Evolutionary conservation across 129 eudicot species (phyloP), one percentile per base, ranked within the genome.

Genomic region (Chrysanthemum seticuspe): DNA sequence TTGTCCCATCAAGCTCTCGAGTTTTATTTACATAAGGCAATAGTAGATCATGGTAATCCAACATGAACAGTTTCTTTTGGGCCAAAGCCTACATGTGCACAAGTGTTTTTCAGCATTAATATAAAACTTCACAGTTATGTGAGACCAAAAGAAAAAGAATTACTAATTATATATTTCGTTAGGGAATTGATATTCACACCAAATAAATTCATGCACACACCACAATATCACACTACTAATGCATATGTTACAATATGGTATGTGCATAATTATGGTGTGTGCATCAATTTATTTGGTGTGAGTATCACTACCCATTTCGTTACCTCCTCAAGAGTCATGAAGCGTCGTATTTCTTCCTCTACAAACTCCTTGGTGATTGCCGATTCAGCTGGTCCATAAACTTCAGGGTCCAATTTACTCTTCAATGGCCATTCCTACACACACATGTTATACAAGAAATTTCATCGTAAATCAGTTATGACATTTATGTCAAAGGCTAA

Each of bases 381-480:
- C 29, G 92, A 88, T 81, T 88, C 92, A 0, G 88, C 78, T 57
- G 96, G 90, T 4, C 97, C 97, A 62, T 88, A 91, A 19, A 80
- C 67, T 25, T 79, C 63, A 9, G 96, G 90, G 63, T 88, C 92
- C 7, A 91, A 74, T 34, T 75, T 81, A 64, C 97, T 91, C 83
- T 73, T 81, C 79, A 91, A 10, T 34, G 97, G 96, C 97, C 96
- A 91, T 80, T 91, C 92, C 96, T 90, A 80, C 3, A 59, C 12
- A 54, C 21, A 40, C 47, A 57, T 13, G 31, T 13, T 10, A 55
- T 52, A 68, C 36, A 60, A 50, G 16, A 7, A 21, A 34, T 13
- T 47, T 13, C 29, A 5, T 13, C 45, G 27, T 40, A 21, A 8
- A 62, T 62, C 2, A 40, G 47, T 40, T 40, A 8, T 40, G 47